A percentile compares a stretch with the other conserved stretches of the same genome.
These are phyloP conservation scores for Didymella exigua DNA, from an alignment of 2,329 filamentous ascomycete genomes.

Conservation along the genomic window DNA sequence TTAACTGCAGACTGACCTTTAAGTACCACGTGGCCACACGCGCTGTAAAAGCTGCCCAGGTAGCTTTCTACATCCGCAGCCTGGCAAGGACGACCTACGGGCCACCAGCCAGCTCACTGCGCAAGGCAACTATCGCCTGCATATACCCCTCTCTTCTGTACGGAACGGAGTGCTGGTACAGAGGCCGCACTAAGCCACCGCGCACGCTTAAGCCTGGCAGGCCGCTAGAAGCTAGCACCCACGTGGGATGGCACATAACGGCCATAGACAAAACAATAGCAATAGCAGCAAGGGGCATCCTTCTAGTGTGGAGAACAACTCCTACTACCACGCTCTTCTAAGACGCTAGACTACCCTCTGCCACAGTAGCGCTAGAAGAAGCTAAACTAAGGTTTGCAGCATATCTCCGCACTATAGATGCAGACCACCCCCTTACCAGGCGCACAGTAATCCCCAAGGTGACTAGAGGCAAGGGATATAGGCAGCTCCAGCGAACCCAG, in stretches of 20 bases:
- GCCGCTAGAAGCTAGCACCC: neutral
- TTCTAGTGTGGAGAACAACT: neutral
- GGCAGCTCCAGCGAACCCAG: neutral
- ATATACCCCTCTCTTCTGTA: constrained; percentile 9
- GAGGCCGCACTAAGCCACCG: neutral
- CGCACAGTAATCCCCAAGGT: neutral
- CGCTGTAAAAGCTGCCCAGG: neutral
- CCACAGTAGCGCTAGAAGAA: too few species aligned
- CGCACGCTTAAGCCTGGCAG: neutral
- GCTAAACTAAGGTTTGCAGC: neutral
- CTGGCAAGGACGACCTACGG: constrained; percentile 4
- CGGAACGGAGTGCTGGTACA: constrained; percentile 8
- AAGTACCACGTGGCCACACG: too few species aligned
- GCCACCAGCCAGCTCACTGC: neutral
- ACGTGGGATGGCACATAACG: constrained; percentile 3
- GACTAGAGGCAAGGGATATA: neutral
- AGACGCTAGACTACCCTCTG: too few species aligned
- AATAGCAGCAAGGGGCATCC: constrained; percentile 1
- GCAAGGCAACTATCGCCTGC: constrained; percentile 13
- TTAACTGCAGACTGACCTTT: constrained; percentile 4
- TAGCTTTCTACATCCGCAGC: constrained; percentile 1
- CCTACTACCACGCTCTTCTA: too few species aligned
- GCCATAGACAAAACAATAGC: neutral
- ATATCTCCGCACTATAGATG: neutral
- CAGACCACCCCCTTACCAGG: neutral